Evolutionary conservation across 139 green algal genomes (phyloP), one percentile per base, ranked within the genome.

Genomic region (Picochlorum sp.): DNA sequence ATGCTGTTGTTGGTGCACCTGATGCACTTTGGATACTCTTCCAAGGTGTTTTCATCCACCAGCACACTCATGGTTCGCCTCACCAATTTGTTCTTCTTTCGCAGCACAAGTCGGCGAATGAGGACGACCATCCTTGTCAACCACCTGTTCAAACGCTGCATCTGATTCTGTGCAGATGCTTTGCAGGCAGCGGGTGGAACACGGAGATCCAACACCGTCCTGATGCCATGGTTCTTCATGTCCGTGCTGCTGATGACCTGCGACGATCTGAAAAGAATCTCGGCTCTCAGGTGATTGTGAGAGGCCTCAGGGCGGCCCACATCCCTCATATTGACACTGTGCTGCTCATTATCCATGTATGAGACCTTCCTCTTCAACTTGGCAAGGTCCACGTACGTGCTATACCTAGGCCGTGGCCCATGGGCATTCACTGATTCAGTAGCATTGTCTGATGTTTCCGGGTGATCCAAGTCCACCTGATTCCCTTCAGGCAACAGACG

Each of bases 161-260:
- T 21, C 11, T 63, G 15, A 59, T 69, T 69, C 21, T 30, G 20
- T 11, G 28, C 37, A 9, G 49, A 30, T 24, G 47, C 64, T 41
- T 45, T 70, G 51, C 64, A 70, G 4, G 26, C 16, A 9, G 41
- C 24, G n/a, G 45, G 45, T 23, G 64, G 21, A 14, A 52, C 8
- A 15, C 64, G 47, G 15, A 70, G 64, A 28, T 70, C 64, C 15
- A 70, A 5, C 10, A 70, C 64, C 4, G 50, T 65, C 64, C 57
- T 65, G 23, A 65, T 32, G 7, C 58, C 58, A 32, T 57, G 21
- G 21, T 52, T 51, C 6, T 59, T 59, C 20, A 65, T 32, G 14
- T 65, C 20, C 18, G n/a, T 26, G 11, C 13, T 21, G 10, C n/a
- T 57, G 13, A 65, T 32, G 20, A 65, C 13, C 57, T 65, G 20